These are phyloP conservation scores for Polytolypa hystricis DNA, from an alignment of 2,329 filamentous ascomycete species.

Conservation along the genomic window DNA sequence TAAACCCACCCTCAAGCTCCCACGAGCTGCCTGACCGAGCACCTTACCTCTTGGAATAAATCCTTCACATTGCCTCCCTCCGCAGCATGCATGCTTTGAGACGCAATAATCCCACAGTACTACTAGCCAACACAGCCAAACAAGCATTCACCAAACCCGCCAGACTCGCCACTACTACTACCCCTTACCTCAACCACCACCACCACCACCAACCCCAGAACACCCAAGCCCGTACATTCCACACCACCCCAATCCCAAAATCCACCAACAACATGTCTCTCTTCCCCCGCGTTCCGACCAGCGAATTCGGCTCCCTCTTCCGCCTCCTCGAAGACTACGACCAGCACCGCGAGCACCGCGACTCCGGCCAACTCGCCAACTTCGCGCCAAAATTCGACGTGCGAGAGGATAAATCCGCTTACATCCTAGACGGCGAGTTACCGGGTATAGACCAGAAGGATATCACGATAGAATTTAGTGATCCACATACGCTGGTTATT, in stretches of 20 bases:
- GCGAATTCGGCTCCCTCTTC: conserved; percentile 35
- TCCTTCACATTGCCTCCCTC: too few relatives aligned
- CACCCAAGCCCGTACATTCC: too few relatives aligned
- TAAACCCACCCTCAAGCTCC: too few relatives aligned
- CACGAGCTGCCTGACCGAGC: too few relatives aligned
- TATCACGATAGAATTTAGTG: conserved; percentile 38
- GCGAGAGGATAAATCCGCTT: conserved; percentile 33
- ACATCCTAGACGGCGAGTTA: conserved; percentile 39
- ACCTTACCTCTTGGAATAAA: too few relatives aligned
- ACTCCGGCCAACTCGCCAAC: conserved; percentile 4
- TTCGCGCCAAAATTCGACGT: conserved; percentile 39
- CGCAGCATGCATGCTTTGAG: too few relatives aligned
- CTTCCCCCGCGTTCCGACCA: conserved; percentile 17
- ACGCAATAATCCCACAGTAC: not conserved
- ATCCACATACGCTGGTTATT: conserved; percentile 36
- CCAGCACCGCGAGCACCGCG: conserved; percentile 21
- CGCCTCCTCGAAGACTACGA: conserved; percentile 37
- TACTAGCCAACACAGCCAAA: not conserved
- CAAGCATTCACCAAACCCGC: not conserved
- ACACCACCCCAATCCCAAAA: too few relatives aligned
- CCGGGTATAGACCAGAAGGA: conserved; percentile 37
- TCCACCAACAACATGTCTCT: conserved; percentile 9
- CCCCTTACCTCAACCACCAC: not conserved
- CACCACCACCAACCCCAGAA: not conserved
- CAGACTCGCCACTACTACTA: not conserved